Conservation (phyloP, 176 grass and related monocot genomes). For the Ensete ventricosum region DNA sequence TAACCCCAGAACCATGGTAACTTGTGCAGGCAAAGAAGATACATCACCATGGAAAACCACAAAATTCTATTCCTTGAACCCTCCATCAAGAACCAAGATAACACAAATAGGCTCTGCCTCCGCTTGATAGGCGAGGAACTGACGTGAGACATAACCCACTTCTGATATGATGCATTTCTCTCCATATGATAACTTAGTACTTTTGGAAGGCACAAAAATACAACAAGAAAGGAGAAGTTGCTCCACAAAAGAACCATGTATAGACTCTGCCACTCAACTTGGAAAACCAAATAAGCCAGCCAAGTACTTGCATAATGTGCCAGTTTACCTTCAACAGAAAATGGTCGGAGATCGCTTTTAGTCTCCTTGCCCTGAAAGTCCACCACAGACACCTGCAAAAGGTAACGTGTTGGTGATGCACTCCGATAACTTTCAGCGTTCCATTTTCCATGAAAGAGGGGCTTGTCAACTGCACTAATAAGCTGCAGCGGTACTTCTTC, state of each 20-base stretch:
- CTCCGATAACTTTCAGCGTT: constrained; percentile 76
- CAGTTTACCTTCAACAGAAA: constrained; percentile 61
- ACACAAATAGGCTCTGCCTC: constrained; percentile 35
- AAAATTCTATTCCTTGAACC: constrained; percentile 50
- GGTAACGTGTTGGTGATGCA: constrained; percentile 55
- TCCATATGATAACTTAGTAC: constrained; percentile 34
- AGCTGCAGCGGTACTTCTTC: constrained; percentile 65
- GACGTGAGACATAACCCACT: constrained; percentile 31
- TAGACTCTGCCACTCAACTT: constrained; percentile 69
- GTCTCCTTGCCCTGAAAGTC: constrained; percentile 48
- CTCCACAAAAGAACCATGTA: constrained; percentile 57
- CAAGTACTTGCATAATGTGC: constrained; percentile 25
- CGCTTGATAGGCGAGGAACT: constrained; percentile 28
- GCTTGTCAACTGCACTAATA: constrained; percentile 29
- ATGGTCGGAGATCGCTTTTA: constrained; percentile 43
- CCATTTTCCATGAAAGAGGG: constrained; percentile 78
- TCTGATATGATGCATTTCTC: constrained; percentile 32
- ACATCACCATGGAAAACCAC: constrained; percentile 49
- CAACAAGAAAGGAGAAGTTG: constrained; percentile 45
- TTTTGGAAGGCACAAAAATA: constrained; percentile 42
- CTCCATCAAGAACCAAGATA: constrained; percentile 57
- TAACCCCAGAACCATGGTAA: constrained; percentile 87
- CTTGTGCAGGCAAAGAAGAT: constrained; percentile 52
- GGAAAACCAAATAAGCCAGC: constrained; percentile 52
- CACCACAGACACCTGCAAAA: constrained; percentile 54